Conservation (phyloP, 305 asterid species). For the Fraxinus baroniana region DNA sequence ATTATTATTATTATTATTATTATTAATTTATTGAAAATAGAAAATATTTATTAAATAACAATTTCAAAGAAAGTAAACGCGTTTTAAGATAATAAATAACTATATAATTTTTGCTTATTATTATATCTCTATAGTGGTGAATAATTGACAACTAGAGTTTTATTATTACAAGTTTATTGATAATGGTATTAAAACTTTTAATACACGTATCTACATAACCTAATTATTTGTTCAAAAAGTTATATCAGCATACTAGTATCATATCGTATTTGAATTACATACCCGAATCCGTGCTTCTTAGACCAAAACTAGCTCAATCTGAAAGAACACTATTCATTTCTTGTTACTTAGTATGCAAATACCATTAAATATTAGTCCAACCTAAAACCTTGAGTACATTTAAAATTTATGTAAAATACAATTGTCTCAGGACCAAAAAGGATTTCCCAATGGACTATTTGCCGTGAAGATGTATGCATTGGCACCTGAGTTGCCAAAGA, state of each 20-base stretch:
- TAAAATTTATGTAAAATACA: neutral
- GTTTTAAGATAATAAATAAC: neutral
- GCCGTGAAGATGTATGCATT: slow-evolving; percentile 91
- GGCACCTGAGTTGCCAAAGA: slow-evolving; percentile 63
- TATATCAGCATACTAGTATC: no score
- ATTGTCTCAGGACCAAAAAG: slow-evolving; percentile 66
- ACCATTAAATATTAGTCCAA: neutral
- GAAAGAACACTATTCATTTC: neutral
- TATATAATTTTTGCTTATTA: neutral
- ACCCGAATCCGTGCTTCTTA: neutral
- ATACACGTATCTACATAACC: neutral
- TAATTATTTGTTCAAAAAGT: neutral
- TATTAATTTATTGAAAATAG: neutral
- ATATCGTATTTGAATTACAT: no score
- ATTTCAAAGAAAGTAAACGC: neutral
- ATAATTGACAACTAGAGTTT: neutral
- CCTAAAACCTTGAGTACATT: neutral
- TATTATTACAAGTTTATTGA: no score
- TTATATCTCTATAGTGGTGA: neutral
- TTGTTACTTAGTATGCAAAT: neutral
- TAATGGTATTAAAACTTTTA: neutral
- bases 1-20: no score
- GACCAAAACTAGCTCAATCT: neutral
- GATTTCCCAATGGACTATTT: slow-evolving; percentile 71
- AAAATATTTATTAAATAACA: no score